Base-by-base conservation (phyloP, 2,329 filamentous ascomycete species). In the Pyricularia grisea region DNA sequence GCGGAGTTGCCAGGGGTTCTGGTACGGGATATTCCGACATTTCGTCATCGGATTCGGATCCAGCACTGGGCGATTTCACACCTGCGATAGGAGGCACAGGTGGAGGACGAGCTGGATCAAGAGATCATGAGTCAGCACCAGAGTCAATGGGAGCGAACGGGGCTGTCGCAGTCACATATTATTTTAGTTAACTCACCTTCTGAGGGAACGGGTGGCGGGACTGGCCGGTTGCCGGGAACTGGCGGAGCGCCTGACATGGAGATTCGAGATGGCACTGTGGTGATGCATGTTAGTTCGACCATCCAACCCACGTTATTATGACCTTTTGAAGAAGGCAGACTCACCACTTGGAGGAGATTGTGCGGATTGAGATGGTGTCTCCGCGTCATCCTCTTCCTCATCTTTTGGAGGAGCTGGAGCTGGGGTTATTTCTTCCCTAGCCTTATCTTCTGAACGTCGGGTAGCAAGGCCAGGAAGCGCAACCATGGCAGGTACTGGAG, bases 31-130 rank as follows among this genome's bases (percentile, higher is more conserved):
- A 78, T 68, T 82, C 81, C 11, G 91, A 93, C 74, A 93, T 81
- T 77, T 97, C 94, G 77, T 97, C 94, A 74, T 96, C 94, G 63
- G 94, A 95, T 76, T 91, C 92, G 1, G 93, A 96, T 33, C 93
- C 93, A 71, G 90, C 85, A 70, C 89, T 92, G 65, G 88, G 89
- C 60, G 92, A 92, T 66, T 85, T 82, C 20, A 86, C 76, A 63
- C 82, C 81, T 50, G 84, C 80, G 58, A 73, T 42, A 33, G 85
- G 82, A 60, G 82, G 82, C 42, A 82, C 81, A 66, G 86, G 87
- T 1, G 84, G 81, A 65, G 90, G 87, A 66, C 90, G 90, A 74
- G 87, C 90, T 93, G 74, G 31, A 33, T 9, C 20, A 23, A 33
- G 9, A 10, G 4, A 33, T 23, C 4, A 14, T 9, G 14, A 50